Conservation (phyloP, 176 grass and related monocot genomes). For the Dendrocalamus sinicus region DNA sequence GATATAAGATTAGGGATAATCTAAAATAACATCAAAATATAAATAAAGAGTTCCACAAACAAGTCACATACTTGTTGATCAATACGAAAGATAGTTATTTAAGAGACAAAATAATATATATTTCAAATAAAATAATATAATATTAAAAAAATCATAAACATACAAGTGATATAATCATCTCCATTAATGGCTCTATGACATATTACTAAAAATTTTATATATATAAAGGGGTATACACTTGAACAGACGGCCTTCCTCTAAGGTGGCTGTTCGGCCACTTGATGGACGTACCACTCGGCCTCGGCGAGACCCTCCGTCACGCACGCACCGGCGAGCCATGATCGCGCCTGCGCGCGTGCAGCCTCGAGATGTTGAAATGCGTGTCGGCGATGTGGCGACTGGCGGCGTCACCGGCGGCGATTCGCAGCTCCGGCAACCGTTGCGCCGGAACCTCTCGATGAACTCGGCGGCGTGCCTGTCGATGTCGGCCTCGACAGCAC, state of each 20-base stretch:
- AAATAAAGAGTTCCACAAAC: no score
- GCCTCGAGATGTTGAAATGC: conserved; percentile 26
- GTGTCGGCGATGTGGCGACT: conserved; percentile 24
- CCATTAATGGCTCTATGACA: no score
- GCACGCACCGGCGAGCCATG: neutral
- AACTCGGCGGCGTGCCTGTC: conserved; percentile 17
- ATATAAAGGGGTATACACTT: neutral
- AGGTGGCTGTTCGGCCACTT: conserved; percentile 22
- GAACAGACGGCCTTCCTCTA: neutral
- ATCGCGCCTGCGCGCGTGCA: neutral
- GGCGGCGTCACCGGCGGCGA: conserved; percentile 25
- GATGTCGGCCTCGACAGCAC: neutral
- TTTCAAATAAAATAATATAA: no score
- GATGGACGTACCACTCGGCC: conserved; percentile 6
- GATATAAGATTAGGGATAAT: no score
- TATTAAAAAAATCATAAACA: no score
- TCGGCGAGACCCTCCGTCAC: conserved; percentile 8
- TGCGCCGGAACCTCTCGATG: conserved; percentile 27
- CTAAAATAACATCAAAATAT: no score
- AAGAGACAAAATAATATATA: no score
- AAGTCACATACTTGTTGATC: no score
- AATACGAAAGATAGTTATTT: no score
- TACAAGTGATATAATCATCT: no score
- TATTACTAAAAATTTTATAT: no score
- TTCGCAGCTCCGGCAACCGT: conserved; percentile 11